Evolutionary conservation across 179 eudicot species (phyloP), one percentile per base, ranked within the genome.

Genomic region (Patellifolia procumbens): DNA sequence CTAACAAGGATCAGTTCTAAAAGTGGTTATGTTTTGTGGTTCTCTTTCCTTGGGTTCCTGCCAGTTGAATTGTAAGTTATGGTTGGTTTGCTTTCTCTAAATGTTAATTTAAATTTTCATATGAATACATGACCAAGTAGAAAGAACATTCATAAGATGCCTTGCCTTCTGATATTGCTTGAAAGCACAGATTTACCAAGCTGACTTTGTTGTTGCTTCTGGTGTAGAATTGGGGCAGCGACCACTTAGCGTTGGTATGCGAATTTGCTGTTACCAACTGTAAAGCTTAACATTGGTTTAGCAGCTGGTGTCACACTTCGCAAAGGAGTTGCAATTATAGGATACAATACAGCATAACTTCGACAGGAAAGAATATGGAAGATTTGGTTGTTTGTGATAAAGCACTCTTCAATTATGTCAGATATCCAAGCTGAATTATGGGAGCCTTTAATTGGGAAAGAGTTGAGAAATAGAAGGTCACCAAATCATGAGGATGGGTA

Each of bases 211-310:
- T 35, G 26, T 64, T 56, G 53, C 68, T 74, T 77, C 6, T 59
- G 43, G 34, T 84, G 85, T 86, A 91, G 97, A 70, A 79, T 43
- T 88, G 88, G 87, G 94, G 94, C 68, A 91, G 97, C 26, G 94
- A 91, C 78, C 94, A 90, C 85, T 84, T 91, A 70, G 88, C 97
- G 31, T 86, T 91, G 70, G 92, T 77, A 49, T 90, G 94, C 59
- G 92, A 91, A 73, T 84, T 88, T 76, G 94, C 91, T 61, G 87
- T 91, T 72, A 70, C 46, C 10, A 80, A 78, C 65, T 19, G 55
- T 56, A 62, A 56, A 55, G n/a, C n/a, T n/a, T n/a, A n/a, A 52
- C 10, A 29, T 16, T 9, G 6, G 73, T 48, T n/a, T 67, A 31
- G 60, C 46, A 51, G 26, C 61, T 43, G 72, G 56, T 43, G 45